Base-by-base conservation (phyloP, 2,329 filamentous ascomycete species). In the Cordyceps javanica region DNA sequence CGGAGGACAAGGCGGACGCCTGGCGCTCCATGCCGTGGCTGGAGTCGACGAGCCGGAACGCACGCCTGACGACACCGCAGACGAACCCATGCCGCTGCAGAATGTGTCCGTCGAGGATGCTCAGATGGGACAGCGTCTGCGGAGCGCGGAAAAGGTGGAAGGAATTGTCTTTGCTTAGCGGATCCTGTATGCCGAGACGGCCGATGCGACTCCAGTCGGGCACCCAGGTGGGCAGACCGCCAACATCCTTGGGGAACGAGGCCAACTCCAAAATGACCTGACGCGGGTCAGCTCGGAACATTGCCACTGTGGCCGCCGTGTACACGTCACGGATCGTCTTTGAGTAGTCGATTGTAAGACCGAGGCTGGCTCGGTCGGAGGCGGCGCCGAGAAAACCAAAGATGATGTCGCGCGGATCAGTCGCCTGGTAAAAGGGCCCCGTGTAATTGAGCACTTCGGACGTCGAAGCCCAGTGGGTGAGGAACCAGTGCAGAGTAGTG, bases 131-230 rank as follows among this genome's bases (percentile, higher is more conserved):
- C 8, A 38, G 11, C 28, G 26, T 16, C 38, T 44, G 10, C 19
- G 38, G 23, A 13, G 9, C 3, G 13, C 21, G 21, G 19, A 54
- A 44, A 39, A 54, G 25, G 38, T 23, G 5, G 11, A 53, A 54
- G 8, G 23, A 10, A 11, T 3, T 14, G 51, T n/a, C 13, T 26
- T 21, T 7, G 50, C 36, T 42, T 5, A 44, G 26, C 6, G 28
- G 38, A 11, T 44, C 25, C n/a, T 32, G 26, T 5, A 42, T 19
- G 7, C 50, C 50, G 14, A 53, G 38, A 19, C 50, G 50, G 36
- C 50, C 50, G 19, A 53, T 53, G 26, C 50, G 50, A 11, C 38
- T 23, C 50, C 50, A 53, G 26, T 53, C 50, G 25, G 50, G 50
- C 11, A 53, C 50, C 50, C 50, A 53, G 21, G 50, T 39, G 1